Evolutionary conservation across 192 early-diverging fungal genomes (phyloP).

Genomic region (Entomortierella beljakovae): DNA sequence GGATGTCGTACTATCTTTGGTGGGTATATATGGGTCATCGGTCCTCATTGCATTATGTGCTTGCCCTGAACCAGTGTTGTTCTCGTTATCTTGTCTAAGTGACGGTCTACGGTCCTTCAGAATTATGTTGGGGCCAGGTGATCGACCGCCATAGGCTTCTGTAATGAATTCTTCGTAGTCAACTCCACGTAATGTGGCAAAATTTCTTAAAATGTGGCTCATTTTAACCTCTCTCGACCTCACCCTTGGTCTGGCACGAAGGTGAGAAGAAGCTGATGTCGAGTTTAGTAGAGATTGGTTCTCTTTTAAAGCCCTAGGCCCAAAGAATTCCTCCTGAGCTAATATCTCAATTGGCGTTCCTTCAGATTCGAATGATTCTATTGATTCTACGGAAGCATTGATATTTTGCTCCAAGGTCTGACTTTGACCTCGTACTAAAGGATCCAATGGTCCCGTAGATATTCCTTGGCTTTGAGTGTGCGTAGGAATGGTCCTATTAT

Average conservation of each 20-base stretch:
- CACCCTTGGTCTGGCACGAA: conserved; percentile 6
- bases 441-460: background rate
- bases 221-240: conserved; percentile 43
- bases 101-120: conserved; percentile 14
- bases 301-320: conserved; percentile 13
- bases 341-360: conserved; percentile 36
- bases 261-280: background rate
- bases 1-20: background rate
- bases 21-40: conserved; percentile 15
- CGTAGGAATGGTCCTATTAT: background rate
- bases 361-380: conserved; percentile 23
- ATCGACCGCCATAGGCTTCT: conserved; percentile 2
- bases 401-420: background rate
- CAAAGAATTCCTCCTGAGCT: conserved; percentile 41
- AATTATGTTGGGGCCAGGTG: background rate
- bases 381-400: conserved; percentile 20
- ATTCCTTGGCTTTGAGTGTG: background rate
- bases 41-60: background rate
- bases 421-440: background rate
- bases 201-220: conserved; percentile 47
- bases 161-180: conserved; percentile 30
- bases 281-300: background rate
- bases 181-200: conserved; percentile 32
- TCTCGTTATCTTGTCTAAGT: background rate
- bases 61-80: background rate